These are phyloP conservation scores for Xenoacremonium recifei DNA, from an alignment of 2,329 filamentous ascomycete species.

Conservation along the genomic window DNA sequence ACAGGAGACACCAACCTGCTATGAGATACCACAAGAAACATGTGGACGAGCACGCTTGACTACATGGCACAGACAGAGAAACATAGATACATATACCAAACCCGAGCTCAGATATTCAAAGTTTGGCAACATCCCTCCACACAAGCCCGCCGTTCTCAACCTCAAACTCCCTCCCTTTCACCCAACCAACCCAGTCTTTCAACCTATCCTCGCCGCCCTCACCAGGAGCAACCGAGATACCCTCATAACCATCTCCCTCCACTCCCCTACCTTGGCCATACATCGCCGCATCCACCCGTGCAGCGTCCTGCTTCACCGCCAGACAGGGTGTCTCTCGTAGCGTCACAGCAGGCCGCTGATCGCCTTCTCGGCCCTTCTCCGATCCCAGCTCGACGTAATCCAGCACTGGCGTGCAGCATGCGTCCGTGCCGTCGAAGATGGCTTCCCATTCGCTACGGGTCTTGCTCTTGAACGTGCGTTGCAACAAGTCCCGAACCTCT, in stretches of 20 bases:
- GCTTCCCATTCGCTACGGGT: constrained; percentile 78
- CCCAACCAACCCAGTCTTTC: constrained; percentile 75
- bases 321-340: constrained; percentile 68
- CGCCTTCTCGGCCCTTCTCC: constrained; percentile 52
- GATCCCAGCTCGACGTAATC: constrained; percentile 69
- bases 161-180: constrained; percentile 68
- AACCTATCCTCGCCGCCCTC: constrained; percentile 71
- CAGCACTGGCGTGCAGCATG: constrained; percentile 87
- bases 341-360: constrained; percentile 69
- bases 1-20: too few species aligned
- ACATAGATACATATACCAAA: too few species aligned
- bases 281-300: constrained; percentile 30
- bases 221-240: constrained; percentile 60
- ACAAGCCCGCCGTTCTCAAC: constrained; percentile 62
- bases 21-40: too few species aligned
- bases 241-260: constrained; percentile 66
- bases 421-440: constrained; percentile 87
- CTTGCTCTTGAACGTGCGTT: constrained; percentile 63
- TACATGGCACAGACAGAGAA: too few species aligned
- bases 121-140: constrained; percentile 33
- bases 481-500: constrained; percentile 60
- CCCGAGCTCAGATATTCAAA: too few species aligned
- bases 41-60: too few species aligned
- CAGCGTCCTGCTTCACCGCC: constrained; percentile 52
- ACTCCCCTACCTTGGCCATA: constrained; percentile 65